Evolutionary conservation across 805 yeast genomes (phyloP).

Genomic region (Yamadazyma sp.): DNA sequence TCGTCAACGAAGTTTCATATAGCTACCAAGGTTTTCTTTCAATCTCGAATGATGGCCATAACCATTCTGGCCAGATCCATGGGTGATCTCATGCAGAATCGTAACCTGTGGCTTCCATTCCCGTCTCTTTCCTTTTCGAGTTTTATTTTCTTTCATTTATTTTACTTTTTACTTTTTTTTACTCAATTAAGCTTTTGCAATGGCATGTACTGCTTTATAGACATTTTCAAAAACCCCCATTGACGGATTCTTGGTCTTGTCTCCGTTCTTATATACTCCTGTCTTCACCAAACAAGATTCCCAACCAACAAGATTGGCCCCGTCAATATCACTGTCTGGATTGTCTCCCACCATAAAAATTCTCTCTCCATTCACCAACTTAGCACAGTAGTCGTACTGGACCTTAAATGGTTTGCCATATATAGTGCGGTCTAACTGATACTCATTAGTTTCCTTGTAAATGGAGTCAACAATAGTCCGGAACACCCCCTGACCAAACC

Average conservation of each 20-base stretch:
- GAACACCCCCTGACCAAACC: conserved; percentile 92
- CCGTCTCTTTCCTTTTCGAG: no score
- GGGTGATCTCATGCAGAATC: conserved; percentile 2
- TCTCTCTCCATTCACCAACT: conserved; percentile 54
- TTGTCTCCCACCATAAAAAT: conserved; percentile 97
- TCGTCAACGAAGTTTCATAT: no score
- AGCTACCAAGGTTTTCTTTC: no score
- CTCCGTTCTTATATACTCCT: conserved; percentile 73
- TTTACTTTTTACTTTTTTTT: not conserved
- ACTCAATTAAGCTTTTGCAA: conserved; percentile 3
- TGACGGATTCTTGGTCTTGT: conserved; percentile 42
- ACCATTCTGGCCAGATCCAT: conserved; percentile 2
- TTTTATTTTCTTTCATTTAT: not conserved
- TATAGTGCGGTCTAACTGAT: conserved; percentile 50
- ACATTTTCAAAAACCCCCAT: conserved; percentile 53
- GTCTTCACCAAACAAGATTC: conserved; percentile 78
- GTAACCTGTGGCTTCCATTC: conserved; percentile 1
- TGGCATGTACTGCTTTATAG: conserved; percentile 37
- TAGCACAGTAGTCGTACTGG: conserved; percentile 80
- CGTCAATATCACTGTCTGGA: conserved; percentile 88
- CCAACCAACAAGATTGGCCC: conserved; percentile 91
- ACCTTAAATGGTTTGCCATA: conserved; percentile 81
- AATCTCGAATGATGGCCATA: no score
- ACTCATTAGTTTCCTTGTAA: conserved; percentile 52
- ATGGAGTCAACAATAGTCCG: conserved; percentile 61